These are phyloP conservation scores for Hymenochaete sp. DNA, from an alignment of 1,284 basidiomycete species.

Conservation along the genomic window DNA sequence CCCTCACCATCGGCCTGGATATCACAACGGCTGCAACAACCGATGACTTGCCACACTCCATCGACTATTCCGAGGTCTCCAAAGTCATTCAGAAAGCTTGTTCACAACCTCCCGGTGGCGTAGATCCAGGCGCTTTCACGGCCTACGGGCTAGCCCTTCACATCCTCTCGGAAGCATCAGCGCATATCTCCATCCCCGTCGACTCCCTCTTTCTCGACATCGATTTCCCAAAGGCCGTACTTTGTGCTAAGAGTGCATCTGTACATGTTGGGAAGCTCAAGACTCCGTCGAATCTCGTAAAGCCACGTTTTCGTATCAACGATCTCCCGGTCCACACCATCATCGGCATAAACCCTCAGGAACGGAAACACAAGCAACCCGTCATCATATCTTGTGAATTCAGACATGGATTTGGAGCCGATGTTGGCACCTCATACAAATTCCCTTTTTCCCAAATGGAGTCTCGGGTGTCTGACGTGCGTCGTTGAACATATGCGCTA, in stretches of 20 bases:
- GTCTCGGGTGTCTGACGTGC: conserved; percentile 15
- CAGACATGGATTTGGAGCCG: conserved; percentile 52
- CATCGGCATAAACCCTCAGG: conserved; percentile 68
- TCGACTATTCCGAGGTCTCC: conserved; percentile 50
- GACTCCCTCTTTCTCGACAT: conserved; percentile 8
- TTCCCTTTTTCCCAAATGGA: conserved; percentile 13
- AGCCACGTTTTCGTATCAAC: conserved; percentile 34
- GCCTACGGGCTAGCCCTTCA: conserved; percentile 10
- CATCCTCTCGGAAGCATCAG: neutral
- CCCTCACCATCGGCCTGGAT: conserved; percentile 48
- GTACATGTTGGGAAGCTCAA: conserved; percentile 26
- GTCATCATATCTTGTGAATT: too few relatives aligned
- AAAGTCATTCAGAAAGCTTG: conserved; percentile 25
- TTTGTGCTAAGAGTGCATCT: conserved; percentile 42
- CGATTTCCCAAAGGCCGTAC: conserved; percentile 35
- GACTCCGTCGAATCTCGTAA: conserved; percentile 3
- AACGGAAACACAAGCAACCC: conserved; percentile 60
- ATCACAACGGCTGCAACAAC: conserved; percentile 41
- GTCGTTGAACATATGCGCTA: conserved; percentile 12
- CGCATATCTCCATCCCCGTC: neutral
- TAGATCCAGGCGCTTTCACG: neutral
- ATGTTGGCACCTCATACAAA: conserved; percentile 27
- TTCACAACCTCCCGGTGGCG: neutral
- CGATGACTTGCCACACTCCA: conserved; percentile 51
- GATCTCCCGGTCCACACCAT: conserved; percentile 51